Percentiles rank a stretch among this genome's conserved stretches.
phyloP scores from a whole-genome alignment of 148 eudicot genomes.

The Vaccinium myrtillus region DNA sequence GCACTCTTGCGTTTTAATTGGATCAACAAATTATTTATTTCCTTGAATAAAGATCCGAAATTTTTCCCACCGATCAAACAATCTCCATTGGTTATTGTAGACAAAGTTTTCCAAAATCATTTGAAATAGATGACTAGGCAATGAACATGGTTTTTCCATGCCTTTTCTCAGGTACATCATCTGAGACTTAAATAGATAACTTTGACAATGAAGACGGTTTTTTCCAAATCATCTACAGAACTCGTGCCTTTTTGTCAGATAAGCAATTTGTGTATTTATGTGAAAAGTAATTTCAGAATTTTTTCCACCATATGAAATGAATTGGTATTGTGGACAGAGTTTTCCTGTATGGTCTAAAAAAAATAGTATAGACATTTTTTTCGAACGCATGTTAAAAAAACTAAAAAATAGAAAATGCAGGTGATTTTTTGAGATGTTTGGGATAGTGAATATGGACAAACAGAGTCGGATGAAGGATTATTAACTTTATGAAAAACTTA shows the following conservation, averaged over 20 bases:
- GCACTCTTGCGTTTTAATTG: background rate
- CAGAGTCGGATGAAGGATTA: background rate
- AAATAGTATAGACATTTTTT: background rate
- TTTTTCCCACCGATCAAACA: background rate
- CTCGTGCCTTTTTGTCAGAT: background rate
- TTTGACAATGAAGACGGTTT: background rate
- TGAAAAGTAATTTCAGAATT: background rate
- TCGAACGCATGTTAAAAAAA: background rate
- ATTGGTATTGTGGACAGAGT: background rate
- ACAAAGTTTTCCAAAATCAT: background rate
- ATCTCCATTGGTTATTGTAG: background rate
- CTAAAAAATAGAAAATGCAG: background rate
- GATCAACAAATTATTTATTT: background rate
- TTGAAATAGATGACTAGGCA: background rate
- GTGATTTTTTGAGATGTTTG: background rate
- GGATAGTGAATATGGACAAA: background rate
- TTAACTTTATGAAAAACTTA: slow-evolving; percentile 11
- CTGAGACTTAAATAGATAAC: background rate
- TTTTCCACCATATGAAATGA: background rate
- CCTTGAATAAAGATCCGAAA: background rate
- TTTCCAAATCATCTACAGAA: background rate
- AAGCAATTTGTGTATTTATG: background rate
- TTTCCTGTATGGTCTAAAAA: background rate
- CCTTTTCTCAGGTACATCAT: background rate
- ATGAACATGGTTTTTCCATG: background rate